Conservation (phyloP, 78 protist genomes). For the Mastigamoeba balamuthi region DNA sequence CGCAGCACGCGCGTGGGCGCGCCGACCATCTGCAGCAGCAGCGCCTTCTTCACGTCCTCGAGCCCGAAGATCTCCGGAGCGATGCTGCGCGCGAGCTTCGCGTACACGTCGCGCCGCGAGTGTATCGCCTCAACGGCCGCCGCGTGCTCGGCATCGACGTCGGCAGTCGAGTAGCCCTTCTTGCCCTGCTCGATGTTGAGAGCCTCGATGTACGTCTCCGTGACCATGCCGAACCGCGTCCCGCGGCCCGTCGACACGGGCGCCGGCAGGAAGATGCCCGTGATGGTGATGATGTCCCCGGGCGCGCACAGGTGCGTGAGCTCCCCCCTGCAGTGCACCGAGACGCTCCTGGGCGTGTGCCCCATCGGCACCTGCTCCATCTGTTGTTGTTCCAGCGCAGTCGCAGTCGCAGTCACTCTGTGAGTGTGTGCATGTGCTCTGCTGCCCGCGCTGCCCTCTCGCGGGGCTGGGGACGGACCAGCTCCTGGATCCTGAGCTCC, state of each 20-base stretch:
- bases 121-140: background rate
- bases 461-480: no score
- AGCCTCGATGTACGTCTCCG: constrained; percentile 83
- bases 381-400: constrained; percentile 5
- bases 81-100: constrained; percentile 63
- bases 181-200: constrained; percentile 49
- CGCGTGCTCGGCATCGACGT: background rate
- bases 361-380: constrained; percentile 92
- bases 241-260: constrained; percentile 24
- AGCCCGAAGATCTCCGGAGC: constrained; percentile 98
- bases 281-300: constrained; percentile 79
- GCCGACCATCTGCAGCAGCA: constrained; percentile 87
- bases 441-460: no score
- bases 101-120: constrained; percentile 15
- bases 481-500: constrained; percentile 94
- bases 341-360: constrained; percentile 92
- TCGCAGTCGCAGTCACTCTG: background rate
- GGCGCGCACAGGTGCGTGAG: constrained; percentile 70
- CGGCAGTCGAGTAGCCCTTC: constrained; percentile 38
- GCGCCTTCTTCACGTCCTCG: constrained; percentile 95
- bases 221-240: constrained; percentile 66
- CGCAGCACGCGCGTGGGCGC: constrained; percentile 48
- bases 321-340: constrained; percentile 76
- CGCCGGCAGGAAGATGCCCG: constrained; percentile 60
- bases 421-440: no score